Conservation (phyloP, 2,329 filamentous ascomycete species). For the Dothistroma septosporum region DNA sequence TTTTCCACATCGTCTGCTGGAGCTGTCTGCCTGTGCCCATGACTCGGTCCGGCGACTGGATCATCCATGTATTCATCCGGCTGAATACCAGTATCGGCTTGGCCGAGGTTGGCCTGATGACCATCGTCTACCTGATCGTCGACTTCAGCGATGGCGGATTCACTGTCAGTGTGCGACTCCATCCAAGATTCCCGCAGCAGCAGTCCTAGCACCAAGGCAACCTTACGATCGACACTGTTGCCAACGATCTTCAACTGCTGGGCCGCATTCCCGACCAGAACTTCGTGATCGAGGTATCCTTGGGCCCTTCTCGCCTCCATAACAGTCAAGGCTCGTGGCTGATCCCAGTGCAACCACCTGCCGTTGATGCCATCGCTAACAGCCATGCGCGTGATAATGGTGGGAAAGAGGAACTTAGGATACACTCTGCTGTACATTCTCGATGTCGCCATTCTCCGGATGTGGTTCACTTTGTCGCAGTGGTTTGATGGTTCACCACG, state of each 20-base stretch:
- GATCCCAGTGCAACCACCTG: slow-evolving; percentile 59
- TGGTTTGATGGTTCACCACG: slow-evolving; percentile 29
- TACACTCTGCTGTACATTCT: slow-evolving; percentile 51
- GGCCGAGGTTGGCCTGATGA: not conserved
- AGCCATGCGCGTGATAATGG: slow-evolving; percentile 55
- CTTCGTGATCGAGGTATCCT: slow-evolving; percentile 65
- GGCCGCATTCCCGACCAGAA: slow-evolving; percentile 56
- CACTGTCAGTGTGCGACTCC: not conserved
- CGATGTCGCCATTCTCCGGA: slow-evolving; percentile 16
- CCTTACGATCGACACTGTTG: slow-evolving; percentile 69
- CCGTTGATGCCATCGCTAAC: slow-evolving; percentile 56
- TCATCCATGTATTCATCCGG: not conserved
- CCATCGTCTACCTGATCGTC: not conserved
- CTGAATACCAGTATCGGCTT: not conserved
- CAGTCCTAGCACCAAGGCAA: slow-evolving; percentile 64
- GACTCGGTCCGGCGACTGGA: not conserved
- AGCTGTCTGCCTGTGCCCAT: not conserved
- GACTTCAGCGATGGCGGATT: not conserved
- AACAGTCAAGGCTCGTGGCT: slow-evolving; percentile 59
- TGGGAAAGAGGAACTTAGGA: slow-evolving; percentile 55
- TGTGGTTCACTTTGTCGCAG: slow-evolving; percentile 23
- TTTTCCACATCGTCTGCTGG: not conserved
- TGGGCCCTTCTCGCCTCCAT: slow-evolving; percentile 67
- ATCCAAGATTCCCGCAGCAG: slow-evolving; percentile 57
- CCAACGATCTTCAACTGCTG: slow-evolving; percentile 66